A percentile compares a stretch with the other conserved stretches of the same genome.
These are phyloP conservation scores for Trametes cingulata DNA, from an alignment of 768 basidiomycete species.

Conservation along the genomic window DNA sequence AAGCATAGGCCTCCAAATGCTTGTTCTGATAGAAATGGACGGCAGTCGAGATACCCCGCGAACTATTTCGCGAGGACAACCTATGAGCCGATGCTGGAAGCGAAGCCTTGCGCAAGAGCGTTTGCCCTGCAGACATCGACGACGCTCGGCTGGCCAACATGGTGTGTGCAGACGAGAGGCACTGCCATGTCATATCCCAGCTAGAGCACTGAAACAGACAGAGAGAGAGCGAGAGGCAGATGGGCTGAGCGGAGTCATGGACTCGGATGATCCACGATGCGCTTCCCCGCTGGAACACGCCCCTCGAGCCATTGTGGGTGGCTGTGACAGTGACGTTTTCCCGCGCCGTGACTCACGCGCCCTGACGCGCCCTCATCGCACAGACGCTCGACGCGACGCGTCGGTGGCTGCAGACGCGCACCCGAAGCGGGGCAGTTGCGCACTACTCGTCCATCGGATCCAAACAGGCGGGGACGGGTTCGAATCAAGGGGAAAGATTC, in stretches of 20 bases:
- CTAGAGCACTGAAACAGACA: background rate
- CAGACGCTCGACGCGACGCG: background rate
- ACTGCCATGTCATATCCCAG: slow-evolving; percentile 17
- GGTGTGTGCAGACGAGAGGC: background rate
- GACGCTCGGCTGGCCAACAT: slow-evolving; percentile 5
- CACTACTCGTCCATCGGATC: too few species aligned
- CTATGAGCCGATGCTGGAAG: background rate
- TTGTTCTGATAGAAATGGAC: slow-evolving; percentile 75
- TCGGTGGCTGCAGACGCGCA: slow-evolving; percentile 13
- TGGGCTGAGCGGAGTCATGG: slow-evolving; percentile 12
- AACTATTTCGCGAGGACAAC: background rate
- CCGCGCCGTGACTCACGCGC: background rate
- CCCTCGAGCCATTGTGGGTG: background rate
- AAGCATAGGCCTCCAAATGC: slow-evolving; percentile 79
- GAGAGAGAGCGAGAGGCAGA: background rate
- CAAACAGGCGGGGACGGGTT: too few species aligned
- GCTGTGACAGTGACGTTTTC: slow-evolving; percentile 1
- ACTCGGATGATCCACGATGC: slow-evolving; percentile 11
- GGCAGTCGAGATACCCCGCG: slow-evolving; percentile 19
- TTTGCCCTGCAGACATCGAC: background rate
- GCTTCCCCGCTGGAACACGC: background rate
- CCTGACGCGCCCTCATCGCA: too few species aligned
- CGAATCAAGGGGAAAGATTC: too few species aligned
- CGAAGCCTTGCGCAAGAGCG: background rate
- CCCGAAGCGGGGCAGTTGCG: too few species aligned